phyloP scores from a whole-genome alignment of 2,329 filamentous ascomycete genomes.

The Aspergillus amoenus region DNA sequence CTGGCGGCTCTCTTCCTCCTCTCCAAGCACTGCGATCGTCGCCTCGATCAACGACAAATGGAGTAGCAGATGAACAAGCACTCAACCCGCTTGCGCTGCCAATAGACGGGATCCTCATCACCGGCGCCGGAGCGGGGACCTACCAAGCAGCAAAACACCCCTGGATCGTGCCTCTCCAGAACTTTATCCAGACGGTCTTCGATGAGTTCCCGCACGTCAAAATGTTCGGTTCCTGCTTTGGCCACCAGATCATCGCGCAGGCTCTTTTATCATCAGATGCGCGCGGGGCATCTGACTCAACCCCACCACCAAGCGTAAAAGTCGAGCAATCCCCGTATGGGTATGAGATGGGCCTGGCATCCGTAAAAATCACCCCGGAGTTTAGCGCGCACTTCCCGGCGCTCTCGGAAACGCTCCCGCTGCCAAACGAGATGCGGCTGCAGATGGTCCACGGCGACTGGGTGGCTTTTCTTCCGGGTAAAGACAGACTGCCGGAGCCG shows the following conservation, averaged over 20 bases:
- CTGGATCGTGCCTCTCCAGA: constrained; percentile 30
- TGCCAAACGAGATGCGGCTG: constrained; percentile 21
- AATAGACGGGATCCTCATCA: constrained; percentile 33
- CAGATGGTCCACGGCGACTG: constrained; percentile 37
- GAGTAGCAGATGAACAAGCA: neutral
- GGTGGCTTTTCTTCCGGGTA: constrained; percentile 16
- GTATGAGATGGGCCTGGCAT: constrained; percentile 31
- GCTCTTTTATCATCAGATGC: constrained; percentile 13
- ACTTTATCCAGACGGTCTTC: constrained; percentile 28
- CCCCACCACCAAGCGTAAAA: neutral
- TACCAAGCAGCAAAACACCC: constrained; percentile 27
- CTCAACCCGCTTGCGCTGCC: constrained; percentile 10
- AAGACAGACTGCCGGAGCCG: constrained; percentile 9
- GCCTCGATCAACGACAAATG: neutral
- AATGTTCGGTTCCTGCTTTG: constrained; percentile 37
- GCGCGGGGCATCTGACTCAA: neutral
- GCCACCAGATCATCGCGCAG: constrained; percentile 29
- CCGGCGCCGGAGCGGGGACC: constrained; percentile 29
- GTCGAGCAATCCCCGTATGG: constrained; percentile 24
- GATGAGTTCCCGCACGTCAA: constrained; percentile 28
- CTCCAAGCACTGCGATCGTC: constrained; percentile 23
- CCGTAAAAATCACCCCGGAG: constrained; percentile 23
- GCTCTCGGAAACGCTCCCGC: neutral
- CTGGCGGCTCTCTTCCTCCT: constrained; percentile 30
- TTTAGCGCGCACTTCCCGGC: constrained; percentile 10